Conservation (phyloP, 2,329 filamentous ascomycete species). For the Alternaria gansuensis region DNA sequence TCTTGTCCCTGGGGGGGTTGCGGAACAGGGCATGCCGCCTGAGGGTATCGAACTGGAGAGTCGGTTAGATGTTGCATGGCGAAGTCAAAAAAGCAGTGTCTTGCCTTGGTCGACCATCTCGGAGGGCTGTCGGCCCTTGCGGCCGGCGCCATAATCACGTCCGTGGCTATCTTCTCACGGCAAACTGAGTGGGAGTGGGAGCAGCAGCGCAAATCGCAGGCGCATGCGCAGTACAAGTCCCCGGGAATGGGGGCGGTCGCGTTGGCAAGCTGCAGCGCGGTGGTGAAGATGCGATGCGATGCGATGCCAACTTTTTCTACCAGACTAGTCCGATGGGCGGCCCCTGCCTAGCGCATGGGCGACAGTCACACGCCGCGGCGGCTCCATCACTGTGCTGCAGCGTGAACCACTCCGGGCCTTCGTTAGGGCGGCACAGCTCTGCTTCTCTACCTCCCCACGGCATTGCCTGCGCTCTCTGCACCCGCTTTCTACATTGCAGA, state of each 20-base stretch:
- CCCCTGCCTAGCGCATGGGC: constrained; percentile 27
- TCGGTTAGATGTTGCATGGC: not conserved
- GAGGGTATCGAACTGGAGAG: constrained; percentile 73
- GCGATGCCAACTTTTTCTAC: constrained; percentile 23
- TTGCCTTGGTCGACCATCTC: constrained; percentile 76
- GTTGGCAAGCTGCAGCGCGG: constrained; percentile 13
- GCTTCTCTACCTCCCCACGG: constrained; percentile 23
- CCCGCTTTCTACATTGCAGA: constrained; percentile 28
- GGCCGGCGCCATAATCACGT: constrained; percentile 42
- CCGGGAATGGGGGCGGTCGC: constrained; percentile 7
- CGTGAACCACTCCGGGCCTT: constrained; percentile 36
- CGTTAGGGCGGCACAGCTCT: constrained; percentile 45
- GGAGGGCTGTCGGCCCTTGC: constrained; percentile 54
- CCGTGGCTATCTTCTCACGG: not conserved
- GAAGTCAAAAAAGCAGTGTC: not conserved
- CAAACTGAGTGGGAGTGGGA: not conserved
- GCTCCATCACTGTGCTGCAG: constrained; percentile 32
- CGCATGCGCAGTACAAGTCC: constrained; percentile 7
- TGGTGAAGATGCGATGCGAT: constrained; percentile 4
- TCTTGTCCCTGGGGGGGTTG: constrained; percentile 85
- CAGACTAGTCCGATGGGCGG: constrained; percentile 24
- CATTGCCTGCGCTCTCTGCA: constrained; percentile 32
- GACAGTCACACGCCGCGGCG: constrained; percentile 33
- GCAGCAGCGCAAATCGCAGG: constrained; percentile 22
- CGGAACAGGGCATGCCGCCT: constrained; percentile 88